These are phyloP conservation scores for Chytriomyces hyalinus DNA, from an alignment of 192 early-diverging fungal species.

Conservation along the genomic window DNA sequence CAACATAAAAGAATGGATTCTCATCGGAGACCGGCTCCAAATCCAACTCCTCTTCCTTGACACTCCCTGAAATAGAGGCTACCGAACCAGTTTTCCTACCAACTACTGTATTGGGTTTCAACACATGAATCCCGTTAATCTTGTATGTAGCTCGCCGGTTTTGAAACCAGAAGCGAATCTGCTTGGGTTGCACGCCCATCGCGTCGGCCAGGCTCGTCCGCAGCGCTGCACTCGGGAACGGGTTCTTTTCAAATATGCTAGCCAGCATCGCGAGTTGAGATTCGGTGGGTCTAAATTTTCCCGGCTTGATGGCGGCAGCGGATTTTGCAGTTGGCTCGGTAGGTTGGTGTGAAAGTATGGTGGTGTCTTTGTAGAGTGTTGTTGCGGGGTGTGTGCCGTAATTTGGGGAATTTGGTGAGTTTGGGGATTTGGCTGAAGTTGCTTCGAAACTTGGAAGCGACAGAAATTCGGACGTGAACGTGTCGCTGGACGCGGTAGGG, in stretches of 20 bases:
- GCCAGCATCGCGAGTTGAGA: not conserved
- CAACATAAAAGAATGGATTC: not conserved
- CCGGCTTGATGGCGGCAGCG: not conserved
- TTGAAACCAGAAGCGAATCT: slow-evolving; percentile 27
- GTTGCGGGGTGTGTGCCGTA: too few relatives aligned
- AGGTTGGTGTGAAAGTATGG: too few relatives aligned
- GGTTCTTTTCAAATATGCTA: slow-evolving; percentile 9
- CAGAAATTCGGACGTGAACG: too few relatives aligned
- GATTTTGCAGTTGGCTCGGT: not conserved
- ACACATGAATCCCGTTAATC: not conserved
- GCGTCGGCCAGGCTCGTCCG: slow-evolving; percentile 4
- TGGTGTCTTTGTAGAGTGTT: too few relatives aligned
- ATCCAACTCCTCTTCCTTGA: not conserved
- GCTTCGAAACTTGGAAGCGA: too few relatives aligned
- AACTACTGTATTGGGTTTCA: not conserved
- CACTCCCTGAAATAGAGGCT: not conserved
- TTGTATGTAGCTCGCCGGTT: slow-evolving; percentile 1
- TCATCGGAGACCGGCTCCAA: not conserved
- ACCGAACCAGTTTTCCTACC: not conserved
- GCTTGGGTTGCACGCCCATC: slow-evolving; percentile 12
- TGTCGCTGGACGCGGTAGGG: too few relatives aligned
- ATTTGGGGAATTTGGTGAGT: too few relatives aligned
- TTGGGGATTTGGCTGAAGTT: too few relatives aligned
- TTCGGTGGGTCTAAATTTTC: slow-evolving; percentile 22
- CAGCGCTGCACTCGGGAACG: slow-evolving; percentile 16